Percentiles rank a stretch among this genome's conserved stretches.
These are phyloP conservation scores for Alloascoidea africana DNA, from an alignment of 805 yeast species.

Conservation along the genomic window DNA sequence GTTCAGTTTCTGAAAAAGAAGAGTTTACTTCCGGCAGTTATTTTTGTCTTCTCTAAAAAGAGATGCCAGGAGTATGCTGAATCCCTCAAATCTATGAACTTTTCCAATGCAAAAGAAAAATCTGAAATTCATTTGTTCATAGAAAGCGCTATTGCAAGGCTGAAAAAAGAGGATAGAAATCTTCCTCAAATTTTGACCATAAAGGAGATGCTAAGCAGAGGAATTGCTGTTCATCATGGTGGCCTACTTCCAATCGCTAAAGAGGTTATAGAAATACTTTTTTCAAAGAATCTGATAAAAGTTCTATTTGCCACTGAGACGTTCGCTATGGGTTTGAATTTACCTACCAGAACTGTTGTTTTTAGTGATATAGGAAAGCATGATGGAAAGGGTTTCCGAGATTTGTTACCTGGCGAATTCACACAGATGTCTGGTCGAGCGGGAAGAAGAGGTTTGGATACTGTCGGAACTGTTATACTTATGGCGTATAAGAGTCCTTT, in stretches of 20 bases:
- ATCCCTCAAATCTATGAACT: constrained; percentile 56
- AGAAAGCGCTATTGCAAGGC: constrained; percentile 74
- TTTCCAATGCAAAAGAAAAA: constrained; percentile 71
- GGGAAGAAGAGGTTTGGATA: constrained; percentile 91
- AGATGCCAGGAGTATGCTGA: constrained; percentile 90
- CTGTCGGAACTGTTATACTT: constrained; percentile 86
- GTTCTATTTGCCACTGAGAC: constrained; percentile 96
- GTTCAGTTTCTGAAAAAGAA: constrained; percentile 55
- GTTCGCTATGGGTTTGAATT: constrained; percentile 94
- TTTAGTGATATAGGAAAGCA: constrained; percentile 78
- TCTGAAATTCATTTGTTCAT: constrained; percentile 90
- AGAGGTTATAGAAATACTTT: constrained; percentile 83
- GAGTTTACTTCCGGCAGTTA: constrained; percentile 76
- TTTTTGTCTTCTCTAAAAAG: constrained; percentile 87
- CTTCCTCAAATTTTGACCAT: constrained; percentile 81
- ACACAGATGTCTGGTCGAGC: constrained; percentile 99
- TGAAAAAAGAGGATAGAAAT: constrained; percentile 84
- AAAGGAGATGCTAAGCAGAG: constrained; percentile 72
- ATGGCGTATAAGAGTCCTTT: constrained; percentile 52
- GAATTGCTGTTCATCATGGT: constrained; percentile 93
- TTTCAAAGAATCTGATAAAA: constrained; percentile 74
- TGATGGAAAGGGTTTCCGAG: constrained; percentile 75
- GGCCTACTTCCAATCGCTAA: constrained; percentile 88
- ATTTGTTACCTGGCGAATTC: constrained; percentile 87
- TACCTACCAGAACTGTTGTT: constrained; percentile 94